phyloP scores from a whole-genome alignment of 106 monocot genomes.

The Dendrobium nobile region DNA sequence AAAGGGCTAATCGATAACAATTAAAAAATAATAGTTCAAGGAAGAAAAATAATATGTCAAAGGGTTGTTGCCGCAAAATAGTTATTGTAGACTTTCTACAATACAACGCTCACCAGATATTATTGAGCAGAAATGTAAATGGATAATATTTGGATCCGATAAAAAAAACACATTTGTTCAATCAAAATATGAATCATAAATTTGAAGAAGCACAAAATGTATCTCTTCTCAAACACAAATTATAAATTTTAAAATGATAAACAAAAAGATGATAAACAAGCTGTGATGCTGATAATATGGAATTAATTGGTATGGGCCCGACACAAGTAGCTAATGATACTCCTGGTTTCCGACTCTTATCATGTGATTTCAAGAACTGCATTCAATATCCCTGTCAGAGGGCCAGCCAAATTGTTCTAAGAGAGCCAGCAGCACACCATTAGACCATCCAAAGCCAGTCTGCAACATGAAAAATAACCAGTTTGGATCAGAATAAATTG shows the following conservation, averaged over 20 bases:
- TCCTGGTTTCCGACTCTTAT: not conserved
- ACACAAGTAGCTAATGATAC: not conserved
- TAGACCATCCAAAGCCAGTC: slow-evolving; percentile 99
- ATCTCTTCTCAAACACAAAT: not conserved
- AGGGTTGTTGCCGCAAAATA: too few relatives aligned
- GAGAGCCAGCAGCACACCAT: slow-evolving; percentile 82
- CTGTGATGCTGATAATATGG: not conserved
- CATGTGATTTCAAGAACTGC: slow-evolving; percentile 1
- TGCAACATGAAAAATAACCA: slow-evolving; percentile 12
- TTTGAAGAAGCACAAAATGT: too few relatives aligned
- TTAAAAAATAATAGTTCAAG: too few relatives aligned
- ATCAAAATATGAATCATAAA: too few relatives aligned
- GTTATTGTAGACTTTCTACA: too few relatives aligned
- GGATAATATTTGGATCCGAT: too few relatives aligned
- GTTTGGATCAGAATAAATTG: not conserved
- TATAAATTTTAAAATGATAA: not conserved
- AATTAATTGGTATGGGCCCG: not conserved
- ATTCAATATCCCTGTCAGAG: slow-evolving; percentile 37
- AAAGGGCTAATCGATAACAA: too few relatives aligned
- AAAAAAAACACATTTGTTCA: too few relatives aligned
- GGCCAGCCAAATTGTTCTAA: slow-evolving; percentile 96
- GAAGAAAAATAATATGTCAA: too few relatives aligned
- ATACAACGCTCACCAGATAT: too few relatives aligned
- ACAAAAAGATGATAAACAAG: not conserved
- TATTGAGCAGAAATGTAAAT: too few relatives aligned